Evolutionary conservation across 805 yeast species (phyloP), one percentile per base, ranked within the genome.

Genomic region (Deakozyma indianensis): DNA sequence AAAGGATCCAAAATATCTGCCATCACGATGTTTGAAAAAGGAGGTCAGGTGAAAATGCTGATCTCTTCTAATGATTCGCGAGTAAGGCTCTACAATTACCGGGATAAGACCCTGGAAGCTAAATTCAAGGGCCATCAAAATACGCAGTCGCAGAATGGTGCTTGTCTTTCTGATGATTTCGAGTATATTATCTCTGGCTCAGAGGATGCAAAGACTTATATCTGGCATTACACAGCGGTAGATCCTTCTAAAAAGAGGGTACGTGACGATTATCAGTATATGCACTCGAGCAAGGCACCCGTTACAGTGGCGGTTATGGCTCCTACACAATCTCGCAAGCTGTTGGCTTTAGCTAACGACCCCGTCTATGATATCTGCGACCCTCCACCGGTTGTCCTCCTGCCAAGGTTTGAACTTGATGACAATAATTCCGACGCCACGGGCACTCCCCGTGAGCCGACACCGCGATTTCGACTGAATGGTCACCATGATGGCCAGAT

Each of bases 51-150:
- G 18, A 66, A 69, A 49, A 51, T 78, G 20, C 58, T 87, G 23
- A 70, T 86, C 4, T 77, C 95, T 2, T 77, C 94, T 2, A 87
- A 84, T 58, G 96, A 88, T 60, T 85, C 95, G 1, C 73, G 78
- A 44, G 65, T 88, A 22, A 63, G 96, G 40, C 59, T 86, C 7
- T 74, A 82, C 45, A 78, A 81, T 53, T 56, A 77, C 27, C 59
- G 65, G 9, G 70, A 72, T 42, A 70, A 69, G 47, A 69, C 70
- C 29, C 58, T 87, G 48, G 77, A 81, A 35, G 76, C 78, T 41
- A 73, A 81, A 43, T 78, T 80, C 59, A 81, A 77, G 52, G 97
- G 96, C 0, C 70, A 75, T 46, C 71, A 75, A 27, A 86, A 85
- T 59, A 73, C 71, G 45, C 74, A 78, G 41, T 75, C 90, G 3